phyloP scores from a whole-genome alignment of 108 stramenopile species.

The Schizochytrium sp. region DNA sequence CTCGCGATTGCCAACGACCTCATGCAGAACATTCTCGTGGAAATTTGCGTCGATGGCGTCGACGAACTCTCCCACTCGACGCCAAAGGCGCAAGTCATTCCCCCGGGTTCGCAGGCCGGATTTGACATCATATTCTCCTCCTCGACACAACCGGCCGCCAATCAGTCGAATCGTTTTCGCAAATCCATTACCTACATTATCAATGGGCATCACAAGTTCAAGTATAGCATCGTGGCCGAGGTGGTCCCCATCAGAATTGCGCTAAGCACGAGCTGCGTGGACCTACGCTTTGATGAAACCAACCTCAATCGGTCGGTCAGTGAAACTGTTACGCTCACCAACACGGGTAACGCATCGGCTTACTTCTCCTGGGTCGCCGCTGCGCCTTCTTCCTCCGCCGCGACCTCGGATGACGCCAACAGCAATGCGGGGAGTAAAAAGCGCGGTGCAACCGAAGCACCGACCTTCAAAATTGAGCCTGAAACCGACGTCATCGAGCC shows the following conservation, averaged over 20 bases:
- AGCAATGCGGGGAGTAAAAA: not conserved
- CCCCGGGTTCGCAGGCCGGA: conserved; percentile 26
- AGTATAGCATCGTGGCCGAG: conserved; percentile 26
- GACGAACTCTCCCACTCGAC: conserved; percentile 23
- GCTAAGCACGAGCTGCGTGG: not conserved
- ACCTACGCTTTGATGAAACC: conserved; percentile 21
- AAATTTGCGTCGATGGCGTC: not conserved
- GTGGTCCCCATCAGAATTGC: conserved; percentile 34
- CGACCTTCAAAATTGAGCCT: not conserved
- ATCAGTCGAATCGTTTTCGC: not conserved
- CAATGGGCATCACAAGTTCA: conserved; percentile 36
- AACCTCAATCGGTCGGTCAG: conserved; percentile 8
- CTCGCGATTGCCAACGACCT: conserved; percentile 38
- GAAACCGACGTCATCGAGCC: conserved; percentile 5
- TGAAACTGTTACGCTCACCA: conserved; percentile 19
- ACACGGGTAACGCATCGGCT: conserved; percentile 40
- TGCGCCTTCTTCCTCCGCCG: conserved; percentile 12
- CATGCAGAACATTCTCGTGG: conserved; percentile 27
- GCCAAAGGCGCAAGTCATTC: conserved; percentile 32
- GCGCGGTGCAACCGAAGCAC: not conserved
- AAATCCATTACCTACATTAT: conserved; percentile 24
- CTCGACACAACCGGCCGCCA: not conserved
- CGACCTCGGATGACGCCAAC: not conserved
- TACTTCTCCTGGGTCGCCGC: conserved; percentile 28
- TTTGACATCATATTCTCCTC: conserved; percentile 36